Percentiles rank a stretch among this genome's conserved stretches.
Evolutionary conservation across 73 alveolate genomes (phyloP).

Genomic region (Tetrahymena elliotti): DNA sequence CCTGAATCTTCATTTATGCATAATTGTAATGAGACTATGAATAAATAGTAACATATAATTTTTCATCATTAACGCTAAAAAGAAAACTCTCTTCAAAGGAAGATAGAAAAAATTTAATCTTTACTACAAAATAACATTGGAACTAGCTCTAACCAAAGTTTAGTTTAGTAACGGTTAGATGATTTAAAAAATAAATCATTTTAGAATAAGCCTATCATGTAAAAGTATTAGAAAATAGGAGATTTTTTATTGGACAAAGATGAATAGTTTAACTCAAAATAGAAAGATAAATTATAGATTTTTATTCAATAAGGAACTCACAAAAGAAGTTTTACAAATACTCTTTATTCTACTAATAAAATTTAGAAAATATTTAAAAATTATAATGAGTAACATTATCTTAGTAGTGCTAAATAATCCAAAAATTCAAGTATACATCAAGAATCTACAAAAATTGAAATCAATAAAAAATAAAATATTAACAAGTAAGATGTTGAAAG

Average conservation of each 20-base stretch:
- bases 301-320: too few relatives aligned
- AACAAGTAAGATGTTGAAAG: not conserved
- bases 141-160: not conserved
- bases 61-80: not conserved
- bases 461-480: not conserved
- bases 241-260: not conserved
- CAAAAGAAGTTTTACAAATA: not conserved
- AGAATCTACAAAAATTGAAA: not conserved
- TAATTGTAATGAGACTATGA: not conserved
- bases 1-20: not conserved
- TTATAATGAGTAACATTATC: not conserved
- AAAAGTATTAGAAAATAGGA: not conserved
- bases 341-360: not conserved
- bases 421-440: not conserved
- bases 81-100: not conserved
- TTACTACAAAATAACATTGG: not conserved
- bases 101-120: not conserved
- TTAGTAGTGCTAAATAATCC: not conserved
- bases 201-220: not conserved
- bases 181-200: not conserved
- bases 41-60: not conserved
- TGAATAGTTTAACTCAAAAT: too few relatives aligned
- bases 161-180: not conserved
- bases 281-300: too few relatives aligned
- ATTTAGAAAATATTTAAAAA: not conserved